Evolutionary conservation across 371 early-diverging fungal species (phyloP), one percentile per base, ranked within the genome.

Genomic region (Vairimorpha ceranae): DNA sequence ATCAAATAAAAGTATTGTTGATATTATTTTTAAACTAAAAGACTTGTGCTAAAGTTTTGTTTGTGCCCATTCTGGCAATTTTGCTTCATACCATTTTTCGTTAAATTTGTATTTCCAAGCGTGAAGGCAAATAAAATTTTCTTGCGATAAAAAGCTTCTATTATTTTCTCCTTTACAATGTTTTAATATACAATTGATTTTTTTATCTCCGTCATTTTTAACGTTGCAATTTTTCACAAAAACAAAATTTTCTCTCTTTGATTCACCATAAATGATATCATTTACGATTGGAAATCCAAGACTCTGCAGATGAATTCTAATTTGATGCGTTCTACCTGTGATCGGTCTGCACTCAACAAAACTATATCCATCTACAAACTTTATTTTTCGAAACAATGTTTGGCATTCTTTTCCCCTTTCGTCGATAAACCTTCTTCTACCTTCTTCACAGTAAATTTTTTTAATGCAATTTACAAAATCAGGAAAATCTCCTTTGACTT

Each of bases 311-410:
- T 99, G 99, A 17, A 95, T 94, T 54, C 99, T 89, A 69, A 99
- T 96, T 83, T 99, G 99, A 80, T 99, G 99, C 0, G 97, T 94
- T 51, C 99, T 86, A 1, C 99, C 99, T 0, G 95, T 95, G 23
- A 89, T 76, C 0, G 97, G 99, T 52, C 61, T 63, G n/a, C 90
- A 82, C 41, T 84, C 83, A 0, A 90, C 80, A 12, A 87, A 46
- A 0, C 86, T 77, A 54, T 79, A 61, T 25, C 69, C 76, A 61
- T 73, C 67, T 23, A 60, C 72, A 32, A 67, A 72, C 3, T n/a
- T 27, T 17, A 83, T 45, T 46, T 36, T 19, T 64, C 64, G 75
- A 58, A 84, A 84, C 19, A 73, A 33, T 14, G 85, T 84, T 27
- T 29, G 29, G 15, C 77, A 71, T 25, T 60, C 52, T 63, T 82